Conservation (phyloP, 345 rosid species). For the Aquilaria sinensis region DNA sequence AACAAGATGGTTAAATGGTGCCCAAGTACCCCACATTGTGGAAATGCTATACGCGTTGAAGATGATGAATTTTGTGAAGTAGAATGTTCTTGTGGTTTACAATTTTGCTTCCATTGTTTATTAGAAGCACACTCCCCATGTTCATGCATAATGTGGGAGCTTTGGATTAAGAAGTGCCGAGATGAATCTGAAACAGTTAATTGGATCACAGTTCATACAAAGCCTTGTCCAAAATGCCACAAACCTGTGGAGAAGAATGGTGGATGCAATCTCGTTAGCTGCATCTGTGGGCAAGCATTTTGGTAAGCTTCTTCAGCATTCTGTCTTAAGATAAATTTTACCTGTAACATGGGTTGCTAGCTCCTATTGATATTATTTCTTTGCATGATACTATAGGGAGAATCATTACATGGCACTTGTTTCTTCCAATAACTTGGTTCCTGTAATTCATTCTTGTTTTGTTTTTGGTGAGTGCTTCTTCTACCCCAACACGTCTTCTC, state of each 20-base stretch:
- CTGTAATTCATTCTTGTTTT: no score
- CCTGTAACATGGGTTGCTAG: no score
- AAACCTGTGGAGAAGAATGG: slow-evolving; percentile 75
- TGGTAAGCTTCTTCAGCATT: slow-evolving; percentile 40
- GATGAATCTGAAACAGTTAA: slow-evolving; percentile 79
- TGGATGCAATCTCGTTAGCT: slow-evolving; percentile 80
- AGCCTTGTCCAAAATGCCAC: slow-evolving; percentile 69
- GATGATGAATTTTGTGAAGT: slow-evolving; percentile 72
- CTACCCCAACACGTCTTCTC: no score
- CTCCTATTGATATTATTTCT: no score
- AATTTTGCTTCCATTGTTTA: slow-evolving; percentile 79
- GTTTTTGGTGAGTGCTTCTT: no score
- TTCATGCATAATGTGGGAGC: slow-evolving; percentile 91
- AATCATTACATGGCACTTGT: no score
- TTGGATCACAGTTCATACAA: slow-evolving; percentile 69
- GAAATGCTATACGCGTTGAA: slow-evolving; percentile 83
- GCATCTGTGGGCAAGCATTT: slow-evolving; percentile 72
- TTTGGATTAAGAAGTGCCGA: slow-evolving; percentile 64
- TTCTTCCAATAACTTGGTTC: no score
- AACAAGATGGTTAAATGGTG: slow-evolving; percentile 95
- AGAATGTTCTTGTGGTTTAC: slow-evolving; percentile 76
- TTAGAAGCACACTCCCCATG: slow-evolving; percentile 82
- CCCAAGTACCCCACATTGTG: slow-evolving; percentile 83
- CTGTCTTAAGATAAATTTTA: background rate
- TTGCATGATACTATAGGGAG: no score